Conservation (phyloP, 768 basidiomycete genomes). For the Termitomyces sp. region DNA sequence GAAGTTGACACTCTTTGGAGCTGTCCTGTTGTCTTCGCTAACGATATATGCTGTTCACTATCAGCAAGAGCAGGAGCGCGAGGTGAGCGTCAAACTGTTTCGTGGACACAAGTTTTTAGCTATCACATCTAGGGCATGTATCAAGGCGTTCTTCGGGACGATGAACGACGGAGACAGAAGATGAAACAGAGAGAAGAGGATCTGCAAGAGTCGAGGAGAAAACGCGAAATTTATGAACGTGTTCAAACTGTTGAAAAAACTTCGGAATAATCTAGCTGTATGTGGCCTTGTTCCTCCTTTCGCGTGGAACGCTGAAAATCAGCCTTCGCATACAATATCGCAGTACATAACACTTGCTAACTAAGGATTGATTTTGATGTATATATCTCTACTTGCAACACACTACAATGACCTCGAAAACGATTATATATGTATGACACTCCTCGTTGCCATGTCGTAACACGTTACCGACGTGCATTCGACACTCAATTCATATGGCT, state of each 20-base stretch:
- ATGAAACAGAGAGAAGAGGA: slow-evolving; percentile 61
- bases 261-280: not conserved
- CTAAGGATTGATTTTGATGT: no score
- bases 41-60: slow-evolving; percentile 90
- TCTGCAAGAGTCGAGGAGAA: slow-evolving; percentile 53
- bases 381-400: not conserved
- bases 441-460: not conserved
- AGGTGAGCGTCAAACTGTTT: slow-evolving; percentile 36
- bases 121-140: slow-evolving; percentile 70
- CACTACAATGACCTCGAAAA: not conserved
- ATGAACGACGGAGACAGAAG: slow-evolving; percentile 73
- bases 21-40: slow-evolving; percentile 55
- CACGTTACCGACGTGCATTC: not conserved
- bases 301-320: not conserved
- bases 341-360: not conserved
- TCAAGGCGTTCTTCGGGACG: slow-evolving; percentile 83
- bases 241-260: slow-evolving; percentile 30
- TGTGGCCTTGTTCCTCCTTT: not conserved
- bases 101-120: not conserved
- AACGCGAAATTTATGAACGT: slow-evolving; percentile 61
- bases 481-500: no score
- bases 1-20: slow-evolving; percentile 66
- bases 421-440: not conserved
- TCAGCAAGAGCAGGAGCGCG: slow-evolving; percentile 77
- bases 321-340: not conserved